A percentile compares a stretch with the other conserved stretches of the same genome.
Conservation (phyloP, 2,329 filamentous ascomycete species). For the Pseudogymnoascus sp. region DNA sequence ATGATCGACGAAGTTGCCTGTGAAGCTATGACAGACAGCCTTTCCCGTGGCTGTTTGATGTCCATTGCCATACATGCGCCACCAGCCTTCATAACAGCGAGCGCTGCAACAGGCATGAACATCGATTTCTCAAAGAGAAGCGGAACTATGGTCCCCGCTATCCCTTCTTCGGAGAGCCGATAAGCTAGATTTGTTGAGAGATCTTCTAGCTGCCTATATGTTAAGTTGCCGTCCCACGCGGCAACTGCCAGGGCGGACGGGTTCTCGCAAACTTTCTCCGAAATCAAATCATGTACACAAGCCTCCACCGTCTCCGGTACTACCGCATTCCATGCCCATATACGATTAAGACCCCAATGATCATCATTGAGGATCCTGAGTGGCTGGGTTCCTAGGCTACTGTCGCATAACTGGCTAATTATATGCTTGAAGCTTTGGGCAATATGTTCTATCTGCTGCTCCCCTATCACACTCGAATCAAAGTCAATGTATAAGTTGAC, state of each 20-base stretch:
- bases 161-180: neutral
- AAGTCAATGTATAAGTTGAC: slow-evolving; percentile 6
- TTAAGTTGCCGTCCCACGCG: slow-evolving; percentile 17
- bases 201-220: slow-evolving; percentile 19
- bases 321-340: neutral
- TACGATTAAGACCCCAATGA: neutral
- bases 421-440: neutral
- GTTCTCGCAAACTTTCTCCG: neutral
- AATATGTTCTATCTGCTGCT: neutral
- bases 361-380: neutral
- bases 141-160: slow-evolving; percentile 11
- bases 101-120: slow-evolving; percentile 21
- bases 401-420: neutral
- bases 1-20: neutral
- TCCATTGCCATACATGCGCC: slow-evolving; percentile 25
- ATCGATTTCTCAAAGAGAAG: slow-evolving; percentile 22
- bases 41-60: slow-evolving; percentile 16
- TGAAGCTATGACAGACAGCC: neutral
- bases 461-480: neutral
- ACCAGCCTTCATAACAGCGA: slow-evolving; percentile 24
- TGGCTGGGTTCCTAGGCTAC: neutral
- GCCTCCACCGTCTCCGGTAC: neutral
- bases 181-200: slow-evolving; percentile 16
- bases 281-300: slow-evolving; percentile 7
- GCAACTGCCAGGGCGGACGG: slow-evolving; percentile 9